Evolutionary conservation across 176 grass and related monocot species (phyloP).

Genomic region (Eremochloa ophiuroides): DNA sequence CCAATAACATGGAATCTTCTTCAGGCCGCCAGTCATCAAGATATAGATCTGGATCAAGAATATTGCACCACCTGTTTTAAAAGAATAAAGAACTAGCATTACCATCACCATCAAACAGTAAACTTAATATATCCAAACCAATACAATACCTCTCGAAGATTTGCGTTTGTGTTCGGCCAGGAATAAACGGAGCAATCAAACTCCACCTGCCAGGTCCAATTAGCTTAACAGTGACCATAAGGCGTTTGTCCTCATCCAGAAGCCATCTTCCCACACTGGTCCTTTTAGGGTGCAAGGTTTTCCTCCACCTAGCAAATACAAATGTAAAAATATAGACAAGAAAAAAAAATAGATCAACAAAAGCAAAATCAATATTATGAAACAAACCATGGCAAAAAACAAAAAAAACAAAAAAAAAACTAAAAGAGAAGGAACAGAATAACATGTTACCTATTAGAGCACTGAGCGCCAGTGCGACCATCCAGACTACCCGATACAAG

Average conservation of each 20-base stretch:
- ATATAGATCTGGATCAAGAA: constrained; percentile 80
- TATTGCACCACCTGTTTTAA: constrained; percentile 73
- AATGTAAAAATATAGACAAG: not conserved
- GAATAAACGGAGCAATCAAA: constrained; percentile 75
- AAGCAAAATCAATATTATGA: constrained; percentile 16
- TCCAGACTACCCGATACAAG: constrained; percentile 60
- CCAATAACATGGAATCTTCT: constrained; percentile 72
- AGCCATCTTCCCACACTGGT: constrained; percentile 84
- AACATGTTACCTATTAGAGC: constrained; percentile 69
- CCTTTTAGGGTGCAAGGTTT: constrained; percentile 68
- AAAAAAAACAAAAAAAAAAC: not conserved
- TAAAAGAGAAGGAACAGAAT: constrained; percentile 17
- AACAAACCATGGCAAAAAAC: too few relatives aligned
- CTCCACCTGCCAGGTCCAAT: constrained; percentile 68
- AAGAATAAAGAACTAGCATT: constrained; percentile 26
- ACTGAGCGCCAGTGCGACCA: constrained; percentile 76
- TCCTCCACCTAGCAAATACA: constrained; percentile 58
- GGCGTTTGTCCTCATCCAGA: constrained; percentile 80
- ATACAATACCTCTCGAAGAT: constrained; percentile 75
- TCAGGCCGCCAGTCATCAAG: constrained; percentile 66
- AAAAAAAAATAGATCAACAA: not conserved
- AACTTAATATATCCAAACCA: constrained; percentile 16
- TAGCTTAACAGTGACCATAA: constrained; percentile 72
- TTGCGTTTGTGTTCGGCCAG: constrained; percentile 76
- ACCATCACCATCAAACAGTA: not conserved